Evolutionary conservation across 768 basidiomycete species (phyloP).

Genomic region (Leccinum boreale): DNA sequence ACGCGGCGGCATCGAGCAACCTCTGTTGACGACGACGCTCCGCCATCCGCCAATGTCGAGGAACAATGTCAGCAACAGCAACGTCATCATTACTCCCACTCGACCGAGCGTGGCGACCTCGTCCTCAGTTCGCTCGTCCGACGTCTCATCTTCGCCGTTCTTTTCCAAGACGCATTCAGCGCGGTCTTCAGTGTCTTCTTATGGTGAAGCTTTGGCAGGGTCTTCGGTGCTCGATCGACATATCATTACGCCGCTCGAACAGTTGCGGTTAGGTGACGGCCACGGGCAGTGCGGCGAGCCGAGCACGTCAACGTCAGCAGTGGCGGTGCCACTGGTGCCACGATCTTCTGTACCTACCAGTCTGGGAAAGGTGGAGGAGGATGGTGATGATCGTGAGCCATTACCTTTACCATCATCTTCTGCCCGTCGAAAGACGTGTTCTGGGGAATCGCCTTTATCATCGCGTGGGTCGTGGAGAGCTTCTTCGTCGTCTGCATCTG

Average conservation of each 20-base stretch:
- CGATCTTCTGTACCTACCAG: slow-evolving; percentile 22
- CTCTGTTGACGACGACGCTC: slow-evolving; percentile 7
- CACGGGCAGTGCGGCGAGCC: slow-evolving; percentile 6
- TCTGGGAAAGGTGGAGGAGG: slow-evolving; percentile 6
- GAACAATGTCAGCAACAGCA: not conserved
- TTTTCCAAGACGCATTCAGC: slow-evolving; percentile 47
- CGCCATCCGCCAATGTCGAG: slow-evolving; percentile 2
- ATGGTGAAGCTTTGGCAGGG: slow-evolving; percentile 35
- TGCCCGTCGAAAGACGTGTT: slow-evolving; percentile 5
- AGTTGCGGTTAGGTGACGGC: slow-evolving; percentile 39
- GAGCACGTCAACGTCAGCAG: not conserved
- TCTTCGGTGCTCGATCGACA: slow-evolving; percentile 41
- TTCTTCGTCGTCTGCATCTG: slow-evolving; percentile 35
- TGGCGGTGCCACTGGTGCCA: not conserved
- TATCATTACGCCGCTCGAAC: slow-evolving; percentile 56
- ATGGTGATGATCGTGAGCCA: slow-evolving; percentile 1
- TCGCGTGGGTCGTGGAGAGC: slow-evolving; percentile 38
- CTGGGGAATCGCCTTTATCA: slow-evolving; percentile 19
- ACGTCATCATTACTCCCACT: slow-evolving; percentile 9
- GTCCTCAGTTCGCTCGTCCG: slow-evolving; percentile 60
- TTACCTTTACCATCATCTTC: slow-evolving; percentile 6
- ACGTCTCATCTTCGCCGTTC: slow-evolving; percentile 51
- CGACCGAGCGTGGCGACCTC: slow-evolving; percentile 49
- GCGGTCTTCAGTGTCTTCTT: slow-evolving; percentile 58
- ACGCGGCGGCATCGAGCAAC: slow-evolving; percentile 2